These are phyloP conservation scores for Mitragyna speciosa DNA, from an alignment of 257 asterid species.

Conservation along the genomic window DNA sequence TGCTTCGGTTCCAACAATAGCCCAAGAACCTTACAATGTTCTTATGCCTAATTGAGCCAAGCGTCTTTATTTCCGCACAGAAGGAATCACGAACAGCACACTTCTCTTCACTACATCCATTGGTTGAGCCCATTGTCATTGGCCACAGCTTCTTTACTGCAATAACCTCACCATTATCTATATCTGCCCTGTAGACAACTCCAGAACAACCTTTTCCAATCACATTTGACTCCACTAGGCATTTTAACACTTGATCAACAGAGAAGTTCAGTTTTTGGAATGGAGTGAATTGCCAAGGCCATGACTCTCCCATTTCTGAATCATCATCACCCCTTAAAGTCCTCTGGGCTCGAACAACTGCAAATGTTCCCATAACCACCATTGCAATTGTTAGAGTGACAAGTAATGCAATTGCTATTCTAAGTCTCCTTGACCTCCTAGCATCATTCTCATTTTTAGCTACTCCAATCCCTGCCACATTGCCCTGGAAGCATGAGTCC, in stretches of 20 bases:
- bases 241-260: constrained; percentile 39
- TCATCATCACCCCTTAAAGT: constrained; percentile 35
- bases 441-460: constrained; percentile 21
- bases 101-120: constrained; percentile 29
- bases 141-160: constrained; percentile 58
- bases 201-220: constrained; percentile 51
- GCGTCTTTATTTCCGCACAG: constrained; percentile 43
- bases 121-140: constrained; percentile 21
- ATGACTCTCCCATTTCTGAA: constrained; percentile 46
- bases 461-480: constrained; percentile 5
- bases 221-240: constrained; percentile 48
- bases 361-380: constrained; percentile 42
- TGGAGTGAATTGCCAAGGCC: constrained; percentile 54
- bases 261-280: constrained; percentile 49
- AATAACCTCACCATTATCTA: constrained; percentile 37
- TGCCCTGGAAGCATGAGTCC: constrained; percentile 31
- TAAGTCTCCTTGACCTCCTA: constrained; percentile 33
- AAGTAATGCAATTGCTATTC: constrained; percentile 42
- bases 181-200: constrained; percentile 45
- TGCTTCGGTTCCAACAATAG: constrained; percentile 44
- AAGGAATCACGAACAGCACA: constrained; percentile 42
- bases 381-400: constrained; percentile 37
- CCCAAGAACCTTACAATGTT: constrained; percentile 51
- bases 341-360: constrained; percentile 39
- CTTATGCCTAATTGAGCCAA: constrained; percentile 49